Base-by-base conservation (phyloP, 1,139 yeast genomes). In the Taphrina wiesneri region DNA sequence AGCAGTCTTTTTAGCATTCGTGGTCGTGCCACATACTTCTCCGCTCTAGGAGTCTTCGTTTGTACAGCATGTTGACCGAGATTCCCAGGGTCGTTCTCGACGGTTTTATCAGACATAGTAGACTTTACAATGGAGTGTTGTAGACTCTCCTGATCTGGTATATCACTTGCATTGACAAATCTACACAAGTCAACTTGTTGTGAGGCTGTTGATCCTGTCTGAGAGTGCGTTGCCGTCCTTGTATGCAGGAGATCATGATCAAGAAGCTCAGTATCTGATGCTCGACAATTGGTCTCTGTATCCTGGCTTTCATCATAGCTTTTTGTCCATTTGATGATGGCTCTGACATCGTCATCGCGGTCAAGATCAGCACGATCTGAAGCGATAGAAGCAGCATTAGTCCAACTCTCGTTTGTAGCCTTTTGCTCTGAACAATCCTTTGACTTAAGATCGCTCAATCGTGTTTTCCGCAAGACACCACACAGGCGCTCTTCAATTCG, bases 241-340 rank as follows among this genome's bases (percentile, higher is more conserved):
- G 43, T 39, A 19, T 39, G 43, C 43, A 39, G 13, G 7, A 39
- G 43, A 5, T 39, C 43, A 7, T 15, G 43, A 5, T 39, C 43
- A 7, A 39, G 7, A 7, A 19, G 26, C 17, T 21, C 26, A 7
- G n/a, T 21, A 21, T 11, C 26, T 13, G 51, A 17, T 19, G 1
- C 51, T 11, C 28, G n/a, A 6, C 26, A 7, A n/a, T 3, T 2
- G 21, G 26, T 9, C 30, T 17, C 25, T 5, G 17, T 11, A 45
- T 45, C 26, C 51, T 23, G 30, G 26, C 30, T n/a, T 21, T 49
- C 21, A 49, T 49, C 53, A 17, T 49, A 49, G 1, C 28, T 23
- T 32, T 56, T 36, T 2, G 62, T 46, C 62, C 62, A 56, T 15
- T 28, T 32, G 4, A 56, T 47, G 26, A 45, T 45, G n/a, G 36